A percentile compares a stretch with the other conserved stretches of the same genome.
phyloP scores from a whole-genome alignment of 768 basidiomycete species.

The Naematelia aurantialba region DNA sequence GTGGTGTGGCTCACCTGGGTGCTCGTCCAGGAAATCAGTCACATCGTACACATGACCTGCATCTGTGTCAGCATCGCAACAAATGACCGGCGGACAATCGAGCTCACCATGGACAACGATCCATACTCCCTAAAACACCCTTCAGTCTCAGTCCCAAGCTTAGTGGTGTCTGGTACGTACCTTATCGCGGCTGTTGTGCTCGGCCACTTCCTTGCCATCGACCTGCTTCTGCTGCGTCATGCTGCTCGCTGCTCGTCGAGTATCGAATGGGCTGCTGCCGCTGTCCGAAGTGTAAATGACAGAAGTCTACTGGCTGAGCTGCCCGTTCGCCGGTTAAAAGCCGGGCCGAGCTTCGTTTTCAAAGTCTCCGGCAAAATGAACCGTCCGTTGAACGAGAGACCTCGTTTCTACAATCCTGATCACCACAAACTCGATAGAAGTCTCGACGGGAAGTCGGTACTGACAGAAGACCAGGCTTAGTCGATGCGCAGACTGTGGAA shows the following conservation, averaged over 20 bases:
- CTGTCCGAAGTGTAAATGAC: background rate
- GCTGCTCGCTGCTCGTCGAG: no score
- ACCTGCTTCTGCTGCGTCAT: conserved; percentile 22
- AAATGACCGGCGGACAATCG: background rate
- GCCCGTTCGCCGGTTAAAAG: background rate
- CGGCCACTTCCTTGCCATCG: conserved; percentile 49
- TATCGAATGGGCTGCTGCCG: background rate
- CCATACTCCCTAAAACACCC: conserved; percentile 40
- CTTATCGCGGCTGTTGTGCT: conserved; percentile 55
- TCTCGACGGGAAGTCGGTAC: no score
- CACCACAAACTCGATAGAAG: no score
- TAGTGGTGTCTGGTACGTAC: conserved; percentile 9
- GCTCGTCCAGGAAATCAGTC: conserved; percentile 50
- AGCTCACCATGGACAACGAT: conserved; percentile 46
- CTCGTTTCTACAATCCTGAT: no score
- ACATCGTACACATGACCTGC: conserved; percentile 49
- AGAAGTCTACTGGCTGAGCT: background rate
- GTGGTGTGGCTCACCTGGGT: conserved; percentile 33
- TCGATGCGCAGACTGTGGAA: no score
- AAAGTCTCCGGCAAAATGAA: no score
- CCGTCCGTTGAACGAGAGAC: no score
- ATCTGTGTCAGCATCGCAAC: background rate
- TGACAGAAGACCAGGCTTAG: no score
- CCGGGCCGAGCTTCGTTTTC: background rate
- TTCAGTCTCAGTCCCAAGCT: background rate